Conservation (phyloP, 257 asterid genomes). For the Salvia splendens region DNA sequence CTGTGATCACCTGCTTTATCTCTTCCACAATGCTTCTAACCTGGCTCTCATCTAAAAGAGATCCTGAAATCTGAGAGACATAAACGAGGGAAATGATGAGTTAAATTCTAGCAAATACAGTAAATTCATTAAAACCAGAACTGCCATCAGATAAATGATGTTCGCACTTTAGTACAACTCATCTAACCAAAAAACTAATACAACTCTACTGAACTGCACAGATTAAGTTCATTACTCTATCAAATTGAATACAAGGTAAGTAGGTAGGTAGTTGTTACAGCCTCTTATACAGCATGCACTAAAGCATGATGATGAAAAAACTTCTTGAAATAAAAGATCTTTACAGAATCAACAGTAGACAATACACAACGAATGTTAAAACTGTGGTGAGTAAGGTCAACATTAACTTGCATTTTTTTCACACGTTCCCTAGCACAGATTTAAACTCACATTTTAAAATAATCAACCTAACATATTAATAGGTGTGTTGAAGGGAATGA, state of each 20-base stretch:
- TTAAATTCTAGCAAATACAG: slow-evolving; percentile 4
- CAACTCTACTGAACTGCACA: not conserved
- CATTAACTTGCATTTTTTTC: not conserved
- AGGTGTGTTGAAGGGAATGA: not conserved
- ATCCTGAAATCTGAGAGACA: slow-evolving; percentile 74
- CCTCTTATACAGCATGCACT: not conserved
- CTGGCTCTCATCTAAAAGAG: slow-evolving; percentile 84
- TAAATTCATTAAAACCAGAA: too few species aligned
- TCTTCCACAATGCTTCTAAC: slow-evolving; percentile 94
- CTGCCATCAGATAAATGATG: not conserved
- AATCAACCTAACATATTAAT: not conserved
- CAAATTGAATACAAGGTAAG: not conserved
- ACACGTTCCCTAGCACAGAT: not conserved
- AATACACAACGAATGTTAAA: too few species aligned
- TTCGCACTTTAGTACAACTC: not conserved
- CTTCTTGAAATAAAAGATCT: not conserved
- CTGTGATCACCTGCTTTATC: slow-evolving; percentile 83
- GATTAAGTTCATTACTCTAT: not conserved
- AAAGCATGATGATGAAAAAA: slow-evolving; percentile 8
- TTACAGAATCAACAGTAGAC: not conserved
- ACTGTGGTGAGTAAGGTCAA: not conserved
- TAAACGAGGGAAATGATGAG: slow-evolving; percentile 13
- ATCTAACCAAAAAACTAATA: not conserved
- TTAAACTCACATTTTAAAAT: slow-evolving; percentile 6
- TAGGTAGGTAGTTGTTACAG: not conserved